These are phyloP conservation scores for Tieghemiomyces parasiticus DNA, from an alignment of 192 early-diverging fungal genomes.

Conservation along the genomic window DNA sequence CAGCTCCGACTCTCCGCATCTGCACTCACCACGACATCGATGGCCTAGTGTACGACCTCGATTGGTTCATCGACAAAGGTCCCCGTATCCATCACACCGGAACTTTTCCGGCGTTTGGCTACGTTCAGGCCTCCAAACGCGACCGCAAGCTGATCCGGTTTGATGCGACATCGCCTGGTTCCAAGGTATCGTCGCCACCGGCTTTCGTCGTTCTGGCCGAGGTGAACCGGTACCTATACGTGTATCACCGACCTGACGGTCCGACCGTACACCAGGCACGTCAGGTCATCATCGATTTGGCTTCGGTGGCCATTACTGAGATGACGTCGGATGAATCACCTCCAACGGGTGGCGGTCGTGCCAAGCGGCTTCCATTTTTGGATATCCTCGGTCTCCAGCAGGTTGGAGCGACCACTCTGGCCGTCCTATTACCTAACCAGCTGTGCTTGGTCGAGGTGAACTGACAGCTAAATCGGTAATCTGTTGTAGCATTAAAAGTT, in stretches of 20 bases:
- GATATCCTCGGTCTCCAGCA: constrained; percentile 4
- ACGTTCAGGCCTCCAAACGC: constrained; percentile 60
- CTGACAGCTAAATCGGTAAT: no score
- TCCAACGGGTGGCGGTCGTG: background rate
- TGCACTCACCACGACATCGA: constrained; percentile 55
- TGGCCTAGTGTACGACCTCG: constrained; percentile 42
- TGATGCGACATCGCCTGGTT: constrained; percentile 17
- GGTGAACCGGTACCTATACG: background rate
- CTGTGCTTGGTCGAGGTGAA: background rate
- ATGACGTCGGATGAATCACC: no score
- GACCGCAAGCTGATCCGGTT: constrained; percentile 45
- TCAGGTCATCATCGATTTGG: background rate
- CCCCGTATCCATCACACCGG: constrained; percentile 26
- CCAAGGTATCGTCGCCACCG: background rate
- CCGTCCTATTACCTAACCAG: background rate
- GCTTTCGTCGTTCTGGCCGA: constrained; percentile 1
- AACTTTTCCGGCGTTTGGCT: constrained; percentile 52
- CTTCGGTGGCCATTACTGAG: background rate
- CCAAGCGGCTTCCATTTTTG: background rate
- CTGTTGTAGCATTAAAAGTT: no score
- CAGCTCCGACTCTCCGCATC: constrained; percentile 22
- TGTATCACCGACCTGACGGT: background rate
- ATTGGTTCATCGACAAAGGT: background rate
- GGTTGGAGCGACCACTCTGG: background rate
- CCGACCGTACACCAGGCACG: background rate